A percentile compares a stretch with the other conserved stretches of the same genome.
Conservation (phyloP, 371 early-diverging fungal genomes). For the Sporodiniella umbellata region DNA sequence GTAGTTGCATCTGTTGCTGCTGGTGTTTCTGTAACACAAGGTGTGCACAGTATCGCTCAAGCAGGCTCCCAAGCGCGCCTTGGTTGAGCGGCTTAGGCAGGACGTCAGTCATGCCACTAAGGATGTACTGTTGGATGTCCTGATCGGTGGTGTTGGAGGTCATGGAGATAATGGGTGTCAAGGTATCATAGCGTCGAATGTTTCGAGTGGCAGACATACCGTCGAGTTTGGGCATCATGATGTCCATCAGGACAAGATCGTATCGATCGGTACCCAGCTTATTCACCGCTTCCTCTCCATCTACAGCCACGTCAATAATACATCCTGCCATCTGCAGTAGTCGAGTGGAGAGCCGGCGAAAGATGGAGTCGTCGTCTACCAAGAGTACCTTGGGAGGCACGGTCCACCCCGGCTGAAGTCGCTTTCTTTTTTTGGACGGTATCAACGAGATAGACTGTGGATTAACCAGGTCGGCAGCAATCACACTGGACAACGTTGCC, state of each 20-base stretch:
- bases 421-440: slow-evolving; percentile 21
- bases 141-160: slow-evolving; percentile 64
- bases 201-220: slow-evolving; percentile 70
- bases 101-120: slow-evolving; percentile 80
- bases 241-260: slow-evolving; percentile 80
- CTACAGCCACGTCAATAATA: slow-evolving; percentile 68
- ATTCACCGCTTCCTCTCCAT: slow-evolving; percentile 71
- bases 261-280: slow-evolving; percentile 59
- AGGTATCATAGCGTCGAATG: slow-evolving; percentile 71
- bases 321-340: slow-evolving; percentile 74
- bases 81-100: slow-evolving; percentile 74
- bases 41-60: slow-evolving; percentile 66
- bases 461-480: not conserved
- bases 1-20: slow-evolving; percentile 18
- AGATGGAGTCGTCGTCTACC: slow-evolving; percentile 74
- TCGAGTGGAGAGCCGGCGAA: slow-evolving; percentile 58
- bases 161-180: slow-evolving; percentile 79
- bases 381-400: slow-evolving; percentile 67
- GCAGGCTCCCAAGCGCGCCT: slow-evolving; percentile 44
- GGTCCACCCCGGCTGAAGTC: slow-evolving; percentile 49
- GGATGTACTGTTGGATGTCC: slow-evolving; percentile 65
- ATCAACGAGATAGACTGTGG: slow-evolving; percentile 2
- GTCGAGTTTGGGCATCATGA: slow-evolving; percentile 75
- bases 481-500: too few relatives aligned
- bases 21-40: slow-evolving; percentile 32